Conservation (phyloP, 1,139 yeast genomes). For the Yamadazyma sp. region DNA sequence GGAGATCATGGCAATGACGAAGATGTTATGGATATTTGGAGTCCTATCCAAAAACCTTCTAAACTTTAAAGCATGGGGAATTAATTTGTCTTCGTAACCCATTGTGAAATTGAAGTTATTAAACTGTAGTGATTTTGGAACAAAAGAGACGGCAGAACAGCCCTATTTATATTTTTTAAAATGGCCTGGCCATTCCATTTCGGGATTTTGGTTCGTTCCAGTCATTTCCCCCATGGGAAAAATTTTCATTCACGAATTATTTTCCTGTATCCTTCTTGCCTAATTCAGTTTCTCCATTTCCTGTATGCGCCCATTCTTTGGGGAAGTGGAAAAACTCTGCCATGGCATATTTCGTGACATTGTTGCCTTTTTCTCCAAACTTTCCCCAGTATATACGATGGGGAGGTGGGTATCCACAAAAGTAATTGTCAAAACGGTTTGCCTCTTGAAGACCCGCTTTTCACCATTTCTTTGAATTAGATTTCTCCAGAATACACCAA, state of each 20-base stretch:
- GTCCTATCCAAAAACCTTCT: conserved; percentile 34
- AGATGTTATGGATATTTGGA: conserved; percentile 46
- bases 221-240: conserved; percentile 1
- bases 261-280: neutral
- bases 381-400: no score
- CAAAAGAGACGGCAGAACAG: neutral
- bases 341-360: neutral
- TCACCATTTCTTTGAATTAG: no score
- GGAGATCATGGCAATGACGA: conserved; percentile 46
- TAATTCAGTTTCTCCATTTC: conserved; percentile 5
- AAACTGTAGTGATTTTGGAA: neutral
- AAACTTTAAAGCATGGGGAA: conserved; percentile 33
- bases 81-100: conserved; percentile 39
- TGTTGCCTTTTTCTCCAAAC: neutral
- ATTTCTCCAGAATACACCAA: no score
- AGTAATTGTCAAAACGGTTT: no score
- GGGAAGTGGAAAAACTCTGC: conserved; percentile 1
- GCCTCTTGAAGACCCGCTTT: no score
- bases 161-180: conserved; percentile 4
- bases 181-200: neutral
- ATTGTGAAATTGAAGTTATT: conserved; percentile 15
- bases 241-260: neutral
- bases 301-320: neutral
- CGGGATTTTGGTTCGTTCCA: conserved; percentile 1
- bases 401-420: no score